Evolutionary conservation across 2,329 filamentous ascomycete species (phyloP).

Genomic region (Cordyceps cateniannulata): DNA sequence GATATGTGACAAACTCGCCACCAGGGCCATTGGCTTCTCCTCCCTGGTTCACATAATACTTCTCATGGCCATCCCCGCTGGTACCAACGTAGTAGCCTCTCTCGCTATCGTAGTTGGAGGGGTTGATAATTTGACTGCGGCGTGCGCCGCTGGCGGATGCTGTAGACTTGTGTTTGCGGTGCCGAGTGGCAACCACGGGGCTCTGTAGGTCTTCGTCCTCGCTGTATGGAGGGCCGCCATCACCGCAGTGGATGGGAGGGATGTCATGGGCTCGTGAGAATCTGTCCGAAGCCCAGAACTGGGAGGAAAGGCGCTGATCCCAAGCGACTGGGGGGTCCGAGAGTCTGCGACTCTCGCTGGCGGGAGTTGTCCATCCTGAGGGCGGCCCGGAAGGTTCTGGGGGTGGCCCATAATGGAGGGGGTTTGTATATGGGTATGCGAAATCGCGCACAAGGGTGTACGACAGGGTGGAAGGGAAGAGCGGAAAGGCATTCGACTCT

Average conservation of each 20-base stretch:
- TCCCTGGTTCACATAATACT: constrained; percentile 66
- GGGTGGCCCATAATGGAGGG: constrained; percentile 89
- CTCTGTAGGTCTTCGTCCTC: constrained; percentile 94
- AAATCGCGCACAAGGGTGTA: constrained; percentile 96
- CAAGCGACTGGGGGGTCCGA: constrained; percentile 74
- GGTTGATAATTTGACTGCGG: constrained; percentile 40
- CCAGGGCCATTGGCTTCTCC: constrained; percentile 69
- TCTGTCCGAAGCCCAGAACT: constrained; percentile 46
- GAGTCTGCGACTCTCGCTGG: constrained; percentile 71
- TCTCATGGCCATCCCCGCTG: constrained; percentile 64
- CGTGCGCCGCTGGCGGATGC: constrained; percentile 39
- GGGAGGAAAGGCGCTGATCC: constrained; percentile 62
- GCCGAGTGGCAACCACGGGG: constrained; percentile 76
- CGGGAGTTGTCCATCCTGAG: constrained; percentile 78
- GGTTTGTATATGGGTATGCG: constrained; percentile 76
- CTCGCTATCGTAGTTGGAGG: constrained; percentile 50
- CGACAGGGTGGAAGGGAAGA: constrained; percentile 76
- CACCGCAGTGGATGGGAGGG: constrained; percentile 75
- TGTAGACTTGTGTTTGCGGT: constrained; percentile 77
- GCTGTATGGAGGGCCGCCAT: constrained; percentile 87
- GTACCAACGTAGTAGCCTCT: constrained; percentile 62
- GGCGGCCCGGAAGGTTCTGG: constrained; percentile 63
- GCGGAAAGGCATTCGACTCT: constrained; percentile 71
- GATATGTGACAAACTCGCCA: constrained; percentile 76
- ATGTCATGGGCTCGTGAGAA: constrained; percentile 63